Evolutionary conservation across 345 rosid genomes (phyloP), one percentile per base, ranked within the genome.

Genomic region (Hibiscus trionum): DNA sequence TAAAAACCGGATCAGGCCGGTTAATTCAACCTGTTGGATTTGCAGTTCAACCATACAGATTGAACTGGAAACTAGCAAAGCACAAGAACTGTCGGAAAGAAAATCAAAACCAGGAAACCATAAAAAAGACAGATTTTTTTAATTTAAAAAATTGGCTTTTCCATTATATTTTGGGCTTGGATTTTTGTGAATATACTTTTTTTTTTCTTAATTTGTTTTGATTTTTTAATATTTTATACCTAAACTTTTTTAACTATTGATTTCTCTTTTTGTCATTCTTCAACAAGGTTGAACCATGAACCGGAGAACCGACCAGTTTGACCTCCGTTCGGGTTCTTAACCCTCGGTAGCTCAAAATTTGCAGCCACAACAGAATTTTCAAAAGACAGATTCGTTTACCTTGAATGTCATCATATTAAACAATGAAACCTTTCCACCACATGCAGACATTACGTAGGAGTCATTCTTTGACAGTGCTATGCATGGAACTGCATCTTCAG

Each of bases 321-420:
- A 50, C 55, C 55, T 14, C 7, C 1, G 3, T 14, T 50, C 17
- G 14, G 55, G 16, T 50, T 16, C n/a, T 50, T 50, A 16, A 15
- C 15, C n/a, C 55, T 50, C 6, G 15, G 17, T 46, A 44, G 66
- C 21, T 27, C 50, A 66, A 76, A 47, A 56, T 72, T 8, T 10
- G 12, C 16, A 11, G 15, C 2, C n/a, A 69, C 1, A 9, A 56
- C 17, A 24, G 46, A 67, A 42, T 49, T 19, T 50, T 4, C 21
- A 55, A 70, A 33, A 60, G 7, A 46, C 55, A 58, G 39, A 52
- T 21, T 17, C 67, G 75, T 46, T 69, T 64, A 78, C 89, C 82
- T 83, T 83, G 73, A 86, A 86, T 73, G 86, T 86, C 87, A 82
- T 83, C 89, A 86, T 83, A 69, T 83, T 86, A 77, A 86, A 86